A percentile compares a stretch with the other conserved stretches of the same genome.
Conservation (phyloP, 2,329 filamentous ascomycete species). For the Nemania sp. region DNA sequence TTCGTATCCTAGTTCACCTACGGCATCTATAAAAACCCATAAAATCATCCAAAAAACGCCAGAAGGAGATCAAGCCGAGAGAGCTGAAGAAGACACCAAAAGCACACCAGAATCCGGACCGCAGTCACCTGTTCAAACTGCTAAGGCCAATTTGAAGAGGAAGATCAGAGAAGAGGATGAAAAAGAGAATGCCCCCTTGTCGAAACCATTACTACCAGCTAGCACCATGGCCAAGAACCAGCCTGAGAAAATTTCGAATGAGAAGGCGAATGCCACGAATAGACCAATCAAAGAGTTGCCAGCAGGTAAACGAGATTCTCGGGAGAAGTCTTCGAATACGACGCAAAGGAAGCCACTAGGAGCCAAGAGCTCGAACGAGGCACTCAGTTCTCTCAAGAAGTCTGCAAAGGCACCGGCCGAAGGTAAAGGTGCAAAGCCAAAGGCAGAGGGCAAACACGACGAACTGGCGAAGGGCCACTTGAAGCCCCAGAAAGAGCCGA, state of each 20-base stretch:
- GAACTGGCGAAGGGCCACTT: conserved; percentile 33
- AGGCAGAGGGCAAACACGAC: conserved; percentile 52
- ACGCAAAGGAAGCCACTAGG: conserved; percentile 62
- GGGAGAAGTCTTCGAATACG: conserved; percentile 47
- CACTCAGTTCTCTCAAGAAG: conserved; percentile 70
- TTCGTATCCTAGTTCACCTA: not conserved
- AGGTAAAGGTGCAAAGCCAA: conserved; percentile 57
- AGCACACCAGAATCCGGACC: conserved; percentile 28
- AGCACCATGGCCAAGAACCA: conserved; percentile 49
- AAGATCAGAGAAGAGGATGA: conserved; percentile 69
- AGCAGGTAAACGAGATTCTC: conserved; percentile 56
- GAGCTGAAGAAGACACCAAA: conserved; percentile 10
- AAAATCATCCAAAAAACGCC: conserved; percentile 15
- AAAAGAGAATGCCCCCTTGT: conserved; percentile 53
- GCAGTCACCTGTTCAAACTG: conserved; percentile 41
- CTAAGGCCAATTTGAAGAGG: conserved; percentile 67
- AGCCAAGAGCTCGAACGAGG: conserved; percentile 70
- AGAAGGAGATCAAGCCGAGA: conserved; percentile 8
- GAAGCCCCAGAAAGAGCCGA: conserved; percentile 43
- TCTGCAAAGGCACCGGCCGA: conserved; percentile 48
- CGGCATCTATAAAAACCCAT: conserved; percentile 18
- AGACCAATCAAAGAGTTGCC: conserved; percentile 63
- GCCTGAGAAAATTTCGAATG: conserved; percentile 42
- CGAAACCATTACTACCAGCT: conserved; percentile 51
- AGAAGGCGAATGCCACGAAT: conserved; percentile 47